Base-by-base conservation (phyloP, 257 asterid species). In the Solanum chmielewskii region DNA sequence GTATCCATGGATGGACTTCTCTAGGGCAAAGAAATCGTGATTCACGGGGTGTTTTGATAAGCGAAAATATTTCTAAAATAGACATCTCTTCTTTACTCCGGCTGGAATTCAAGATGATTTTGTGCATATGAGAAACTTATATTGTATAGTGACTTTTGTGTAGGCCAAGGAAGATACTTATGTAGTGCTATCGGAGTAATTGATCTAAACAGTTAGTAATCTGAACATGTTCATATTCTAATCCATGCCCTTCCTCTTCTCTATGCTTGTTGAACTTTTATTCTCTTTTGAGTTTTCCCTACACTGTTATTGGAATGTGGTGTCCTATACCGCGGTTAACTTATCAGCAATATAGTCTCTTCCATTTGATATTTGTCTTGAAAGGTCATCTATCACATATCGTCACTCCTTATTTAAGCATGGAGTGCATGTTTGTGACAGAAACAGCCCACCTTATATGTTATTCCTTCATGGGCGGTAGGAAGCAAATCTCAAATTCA, bases 1-100 rank as follows among this genome's bases (percentile, higher is more conserved):
- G 96, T 95, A 95, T 89, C 96, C 94, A 0, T 93, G 92, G 78
- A 92, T 93, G 98, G 96, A 95, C 88, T 95, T 94, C 84, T 91
- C 95, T 1, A 83, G 87, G 87, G 93, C 94, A 2, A 92, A 93
- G 88, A 83, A 93, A 45, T 78, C 87, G 88, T 95, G 91, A 89
- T 76, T 85, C 56, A 2, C 12, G 21, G 84, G 39, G 89, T 77
- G 23, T 83, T 59, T 69, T 21, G 29, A 39, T 71, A 25, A 70
- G 39, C 7, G 21, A 25, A 25, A 31, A 13, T 39, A 39, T 47
- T 47, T 47, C 37, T 27, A 12, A 12, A 66, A 49, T n/a, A 18
- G 62, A 15, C 64, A 45, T 78, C 84, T 78, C 15, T 25, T 15
- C 16, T 45, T 45, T 78, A 25, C 41, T 78, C 16, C 4, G 25